These are phyloP conservation scores for Papilionanthe hybrid DNA, from an alignment of 116 monocot genomes.

Conservation along the genomic window DNA sequence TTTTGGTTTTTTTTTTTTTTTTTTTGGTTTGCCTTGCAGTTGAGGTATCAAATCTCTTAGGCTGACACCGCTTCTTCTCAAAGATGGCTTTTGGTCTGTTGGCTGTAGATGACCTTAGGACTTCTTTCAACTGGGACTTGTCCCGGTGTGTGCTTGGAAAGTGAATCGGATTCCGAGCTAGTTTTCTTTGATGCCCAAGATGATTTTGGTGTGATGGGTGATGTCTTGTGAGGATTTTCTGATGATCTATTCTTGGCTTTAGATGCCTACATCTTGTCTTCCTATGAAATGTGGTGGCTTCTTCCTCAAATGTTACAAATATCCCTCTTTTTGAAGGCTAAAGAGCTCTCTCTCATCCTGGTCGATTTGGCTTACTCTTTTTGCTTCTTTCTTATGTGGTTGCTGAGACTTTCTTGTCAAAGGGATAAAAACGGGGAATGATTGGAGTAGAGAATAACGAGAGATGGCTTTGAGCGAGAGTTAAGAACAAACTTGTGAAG, in stretches of 20 bases:
- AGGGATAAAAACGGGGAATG: too few relatives aligned
- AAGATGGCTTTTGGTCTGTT: constrained; percentile 30
- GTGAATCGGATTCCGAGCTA: neutral
- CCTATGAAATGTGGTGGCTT: neutral
- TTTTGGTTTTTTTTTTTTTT: too few relatives aligned
- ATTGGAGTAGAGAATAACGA: too few relatives aligned
- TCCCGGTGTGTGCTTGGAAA: neutral
- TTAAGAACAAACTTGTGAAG: too few relatives aligned
- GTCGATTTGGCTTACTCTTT: too few relatives aligned
- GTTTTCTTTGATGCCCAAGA: neutral
- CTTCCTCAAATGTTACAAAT: neutral
- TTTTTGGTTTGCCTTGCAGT: constrained; percentile 71
- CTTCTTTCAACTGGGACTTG: neutral
- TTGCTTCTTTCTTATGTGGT: too few relatives aligned
- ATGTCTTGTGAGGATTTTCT: neutral
- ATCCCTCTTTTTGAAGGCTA: too few relatives aligned
- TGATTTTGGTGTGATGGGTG: too few relatives aligned
- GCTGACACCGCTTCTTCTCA: constrained; percentile 53
- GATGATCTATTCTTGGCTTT: constrained; percentile 15
- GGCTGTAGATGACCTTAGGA: neutral
- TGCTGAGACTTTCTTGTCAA: too few relatives aligned
- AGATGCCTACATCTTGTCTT: constrained; percentile 34
- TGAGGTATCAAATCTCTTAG: constrained; percentile 44
- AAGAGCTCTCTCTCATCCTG: too few relatives aligned
- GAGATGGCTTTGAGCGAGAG: too few relatives aligned